Evolutionary conservation across 2,329 filamentous ascomycete species (phyloP), one percentile per base, ranked within the genome.

Genomic region (Sodiomyces alkalinus): DNA sequence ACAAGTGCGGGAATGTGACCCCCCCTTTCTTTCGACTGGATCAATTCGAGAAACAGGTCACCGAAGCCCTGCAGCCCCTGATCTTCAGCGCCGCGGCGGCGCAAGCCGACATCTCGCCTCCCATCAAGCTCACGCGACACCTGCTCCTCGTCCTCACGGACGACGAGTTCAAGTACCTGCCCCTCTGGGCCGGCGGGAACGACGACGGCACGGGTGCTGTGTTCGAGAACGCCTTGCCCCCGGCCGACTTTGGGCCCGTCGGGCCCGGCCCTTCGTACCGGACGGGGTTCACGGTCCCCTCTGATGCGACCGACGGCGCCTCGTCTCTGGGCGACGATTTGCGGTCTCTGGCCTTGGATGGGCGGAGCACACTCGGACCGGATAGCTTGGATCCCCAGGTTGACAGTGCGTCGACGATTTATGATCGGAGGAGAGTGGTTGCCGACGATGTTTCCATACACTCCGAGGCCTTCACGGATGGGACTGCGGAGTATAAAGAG

Each of bases 111-210:
- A 26, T 26, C 23, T 7, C 23, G 14, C 14, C 14, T 4, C 14
- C 23, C 9, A 15, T 26, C 4, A 17, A 15, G 4, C 36, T 56
- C 3, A 58, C 53, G 1, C 47, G 50, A 3, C 60, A 68, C 37
- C 36, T 68, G 15, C 45, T 75, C 0, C 55, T 74, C 1, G 60
- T 55, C 5, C 55, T 80, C 2, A 49, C 51, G 1, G 58, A 68
- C 4, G 51, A 64, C 2, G 74, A 80, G 48, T 61, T 68, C 37
- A 65, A 65, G 32, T 79, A 62, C 36, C 54, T 80, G 3, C 74
- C 75, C 0, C 51, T 78, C 4, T 80, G 72, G 72, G 73, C 71
- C 1, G 73, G 66, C 4, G 74, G 55, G 2, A 46, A 52, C 23
- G 54, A 68, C 33, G 64, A 69, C 36, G 58, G 57, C 11, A 63